Evolutionary conservation across 2,329 filamentous ascomycete genomes (phyloP), one percentile per base, ranked within the genome.

Genomic region (Penicillium palitans): DNA sequence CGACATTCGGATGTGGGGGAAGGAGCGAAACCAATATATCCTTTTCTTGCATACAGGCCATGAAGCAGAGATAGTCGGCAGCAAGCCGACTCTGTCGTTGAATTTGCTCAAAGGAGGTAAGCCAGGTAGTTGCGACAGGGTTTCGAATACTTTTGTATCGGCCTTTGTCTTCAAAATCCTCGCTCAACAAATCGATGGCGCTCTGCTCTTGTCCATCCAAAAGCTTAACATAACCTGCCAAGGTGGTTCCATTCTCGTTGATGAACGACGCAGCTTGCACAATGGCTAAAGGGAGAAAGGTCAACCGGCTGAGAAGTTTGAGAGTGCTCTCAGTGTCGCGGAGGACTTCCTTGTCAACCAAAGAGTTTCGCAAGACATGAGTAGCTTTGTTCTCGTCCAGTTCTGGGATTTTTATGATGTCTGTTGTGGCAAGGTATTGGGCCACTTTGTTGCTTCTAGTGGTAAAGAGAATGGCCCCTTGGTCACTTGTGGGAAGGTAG

Each of bases 81-180:
- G 73, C 73, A 0, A 67, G 44, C 2, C 19, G 41, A 19, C 59
- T 52, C 5, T 53, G 41, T 1, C 57, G n/a, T 13, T 31, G 59
- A 5, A 76, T 69, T 54, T 74, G 66, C 0, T 61, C 45, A 37
- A 76, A 75, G 0, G 72, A 75, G 1, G 72, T 68, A 7, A 73
- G 59, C 72, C 71, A 76, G 0, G 72, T 76, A 1, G 57, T 65
- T 0, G 71, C 67, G 2, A 77, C 66, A 2, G 74, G 71, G 33
- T 75, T 76, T 4, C 69, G 35, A 15, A 57, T 62, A 55, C 67
- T 57, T 56, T 61, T 41, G 40, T 64, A 66, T 66, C 70, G 58
- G 19, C 69, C 58, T 54, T 67, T 59, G 54, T 68, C 72, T 6
- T 70, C 69, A 41, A 78, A 70, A 4, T 71, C 65, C 40, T 67